These are phyloP conservation scores for Phoenix roebelenii DNA, from an alignment of 176 grass and related monocot species.

Conservation along the genomic window DNA sequence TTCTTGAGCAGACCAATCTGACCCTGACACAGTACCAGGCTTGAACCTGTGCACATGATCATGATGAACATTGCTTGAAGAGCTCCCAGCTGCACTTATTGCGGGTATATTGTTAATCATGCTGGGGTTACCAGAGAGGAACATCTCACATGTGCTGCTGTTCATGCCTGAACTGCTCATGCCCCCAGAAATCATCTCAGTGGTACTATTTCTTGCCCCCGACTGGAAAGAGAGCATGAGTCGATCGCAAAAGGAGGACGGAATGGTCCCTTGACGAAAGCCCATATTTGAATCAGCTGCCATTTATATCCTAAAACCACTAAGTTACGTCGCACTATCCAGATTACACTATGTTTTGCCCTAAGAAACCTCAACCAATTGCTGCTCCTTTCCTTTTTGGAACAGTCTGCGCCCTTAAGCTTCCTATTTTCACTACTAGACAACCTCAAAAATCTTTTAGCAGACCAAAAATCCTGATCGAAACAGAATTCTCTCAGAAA, in stretches of 20 bases:
- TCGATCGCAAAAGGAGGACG: constrained; percentile 52
- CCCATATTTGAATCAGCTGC: constrained; percentile 79
- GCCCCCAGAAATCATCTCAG: constrained; percentile 16
- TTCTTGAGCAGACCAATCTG: constrained; percentile 64
- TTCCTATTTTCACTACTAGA: too few relatives aligned
- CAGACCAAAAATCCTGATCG: too few relatives aligned
- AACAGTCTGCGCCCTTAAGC: too few relatives aligned
- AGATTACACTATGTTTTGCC: constrained; percentile 1
- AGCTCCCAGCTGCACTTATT: constrained; percentile 42
- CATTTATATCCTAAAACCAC: constrained; percentile 23
- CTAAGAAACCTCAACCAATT: not conserved
- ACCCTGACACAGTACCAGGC: constrained; percentile 39
- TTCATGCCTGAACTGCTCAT: constrained; percentile 33
- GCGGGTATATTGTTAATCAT: constrained; percentile 20
- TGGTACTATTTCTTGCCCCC: constrained; percentile 5
- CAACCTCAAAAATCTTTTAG: too few relatives aligned
- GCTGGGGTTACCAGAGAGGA: constrained; percentile 28
- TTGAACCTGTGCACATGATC: constrained; percentile 40
- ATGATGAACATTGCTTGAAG: constrained; percentile 36
- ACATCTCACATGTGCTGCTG: constrained; percentile 30
- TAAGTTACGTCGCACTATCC: constrained; percentile 5
- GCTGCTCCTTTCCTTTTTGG: not conserved
- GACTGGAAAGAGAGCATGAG: constrained; percentile 86
- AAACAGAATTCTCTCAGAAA: too few relatives aligned
- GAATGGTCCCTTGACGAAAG: constrained; percentile 59